These are phyloP conservation scores for Pleurostoma richardsiae DNA, from an alignment of 2,329 filamentous ascomycete genomes.

Conservation along the genomic window DNA sequence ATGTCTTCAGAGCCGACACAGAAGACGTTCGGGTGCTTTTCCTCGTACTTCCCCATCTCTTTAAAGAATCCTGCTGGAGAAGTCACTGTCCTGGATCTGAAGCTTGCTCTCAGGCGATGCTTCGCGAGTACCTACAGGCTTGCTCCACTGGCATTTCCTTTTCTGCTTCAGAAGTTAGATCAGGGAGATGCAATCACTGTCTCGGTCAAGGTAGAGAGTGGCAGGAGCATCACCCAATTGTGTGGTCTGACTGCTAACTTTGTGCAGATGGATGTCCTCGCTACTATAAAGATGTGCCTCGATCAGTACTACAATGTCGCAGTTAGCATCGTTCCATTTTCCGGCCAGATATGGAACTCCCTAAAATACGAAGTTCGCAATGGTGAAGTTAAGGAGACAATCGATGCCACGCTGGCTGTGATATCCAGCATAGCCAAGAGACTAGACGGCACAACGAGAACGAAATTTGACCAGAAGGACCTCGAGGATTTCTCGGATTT, in stretches of 20 bases:
- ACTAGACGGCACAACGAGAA: too few relatives aligned
- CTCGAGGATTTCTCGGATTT: slow-evolving; percentile 40
- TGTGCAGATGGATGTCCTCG: slow-evolving; percentile 46
- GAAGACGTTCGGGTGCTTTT: slow-evolving; percentile 50
- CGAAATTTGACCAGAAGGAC: slow-evolving; percentile 15
- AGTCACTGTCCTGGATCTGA: slow-evolving; percentile 53
- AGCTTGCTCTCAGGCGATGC: slow-evolving; percentile 45
- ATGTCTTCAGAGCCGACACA: slow-evolving; percentile 39
- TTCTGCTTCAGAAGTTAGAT: slow-evolving; percentile 52
- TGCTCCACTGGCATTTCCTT: slow-evolving; percentile 42
- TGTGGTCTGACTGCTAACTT: neutral
- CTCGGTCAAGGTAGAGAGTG: slow-evolving; percentile 44
- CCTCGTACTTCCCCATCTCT: slow-evolving; percentile 57
- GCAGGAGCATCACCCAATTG: neutral
- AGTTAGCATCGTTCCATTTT: slow-evolving; percentile 41
- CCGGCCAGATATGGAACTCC: slow-evolving; percentile 50
- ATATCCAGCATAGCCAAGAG: neutral
- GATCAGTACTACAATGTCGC: slow-evolving; percentile 40
- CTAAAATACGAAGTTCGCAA: slow-evolving; percentile 60
- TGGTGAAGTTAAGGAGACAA: slow-evolving; percentile 52
- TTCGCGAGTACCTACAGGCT: slow-evolving; percentile 46
- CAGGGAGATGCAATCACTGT: slow-evolving; percentile 54
- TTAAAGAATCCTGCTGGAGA: slow-evolving; percentile 44
- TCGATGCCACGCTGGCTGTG: slow-evolving; percentile 50
- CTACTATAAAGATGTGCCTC: slow-evolving; percentile 49